Conservation (phyloP, 192 early-diverging fungal genomes). For the Phlyctochytrium arcticum region DNA sequence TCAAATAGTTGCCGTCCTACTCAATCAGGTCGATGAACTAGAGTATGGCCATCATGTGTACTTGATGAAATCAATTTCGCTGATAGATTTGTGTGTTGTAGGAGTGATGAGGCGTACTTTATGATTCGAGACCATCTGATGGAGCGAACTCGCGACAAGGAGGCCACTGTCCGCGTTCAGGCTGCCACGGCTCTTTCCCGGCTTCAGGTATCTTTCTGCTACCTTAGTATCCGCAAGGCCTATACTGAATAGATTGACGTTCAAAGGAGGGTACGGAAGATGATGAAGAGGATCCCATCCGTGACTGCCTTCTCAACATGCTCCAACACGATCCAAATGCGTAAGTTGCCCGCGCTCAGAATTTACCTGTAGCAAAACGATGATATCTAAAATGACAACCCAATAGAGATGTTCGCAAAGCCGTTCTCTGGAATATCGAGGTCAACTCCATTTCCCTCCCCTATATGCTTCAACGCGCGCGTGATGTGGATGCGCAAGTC, state of each 20-base stretch:
- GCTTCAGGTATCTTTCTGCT: slow-evolving; percentile 51
- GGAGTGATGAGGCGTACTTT: slow-evolving; percentile 72
- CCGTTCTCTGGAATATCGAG: slow-evolving; percentile 71
- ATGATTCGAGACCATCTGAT: slow-evolving; percentile 61
- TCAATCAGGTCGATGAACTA: slow-evolving; percentile 70
- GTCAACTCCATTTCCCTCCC: slow-evolving; percentile 59
- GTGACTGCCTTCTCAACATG: slow-evolving; percentile 57
- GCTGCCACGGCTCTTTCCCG: slow-evolving; percentile 74
- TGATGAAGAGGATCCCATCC: slow-evolving; percentile 55
- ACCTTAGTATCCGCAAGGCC: not conserved
- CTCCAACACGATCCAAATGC: slow-evolving; percentile 73
- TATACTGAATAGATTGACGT: slow-evolving; percentile 21
- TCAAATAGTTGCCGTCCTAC: slow-evolving; percentile 69
- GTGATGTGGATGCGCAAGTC: slow-evolving; percentile 73
- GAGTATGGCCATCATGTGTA: slow-evolving; percentile 47
- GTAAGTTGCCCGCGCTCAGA: slow-evolving; percentile 33
- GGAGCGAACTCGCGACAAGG: slow-evolving; percentile 77
- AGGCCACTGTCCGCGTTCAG: slow-evolving; percentile 69
- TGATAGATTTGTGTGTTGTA: not conserved
- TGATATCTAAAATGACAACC: not conserved
- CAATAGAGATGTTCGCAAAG: slow-evolving; percentile 76
- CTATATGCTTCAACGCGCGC: slow-evolving; percentile 67
- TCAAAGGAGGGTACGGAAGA: slow-evolving; percentile 39
- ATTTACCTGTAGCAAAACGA: not conserved
- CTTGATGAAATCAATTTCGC: not conserved